Conservation (phyloP, 2,329 filamentous ascomycete genomes). For the Coniochaeta sp. region DNA sequence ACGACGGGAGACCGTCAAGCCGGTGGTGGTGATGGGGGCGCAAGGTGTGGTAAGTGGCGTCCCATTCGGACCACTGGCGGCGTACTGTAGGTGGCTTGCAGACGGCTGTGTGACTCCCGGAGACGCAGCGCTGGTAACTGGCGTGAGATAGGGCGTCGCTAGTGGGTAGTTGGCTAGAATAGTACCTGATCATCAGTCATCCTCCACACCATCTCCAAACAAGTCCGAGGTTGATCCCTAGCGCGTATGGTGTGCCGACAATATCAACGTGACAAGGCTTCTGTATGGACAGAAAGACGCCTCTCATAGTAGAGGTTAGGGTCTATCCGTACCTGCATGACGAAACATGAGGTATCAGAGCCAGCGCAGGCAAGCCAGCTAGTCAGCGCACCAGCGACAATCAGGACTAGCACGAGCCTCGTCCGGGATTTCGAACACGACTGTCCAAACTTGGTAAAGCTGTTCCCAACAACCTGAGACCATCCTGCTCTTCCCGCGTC, state of each 20-base stretch:
- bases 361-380: neutral
- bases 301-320: neutral
- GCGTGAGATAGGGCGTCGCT: no score
- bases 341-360: neutral
- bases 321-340: slow-evolving; percentile 1
- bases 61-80: no score
- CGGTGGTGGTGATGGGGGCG: no score
- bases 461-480: neutral
- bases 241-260: neutral
- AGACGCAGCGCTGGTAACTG: no score
- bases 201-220: neutral
- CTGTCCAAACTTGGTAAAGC: neutral
- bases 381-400: no score
- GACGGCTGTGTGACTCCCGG: neutral
- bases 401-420: neutral
- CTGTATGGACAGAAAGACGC: neutral
- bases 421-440: neutral
- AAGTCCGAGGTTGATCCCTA: neutral
- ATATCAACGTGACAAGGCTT: neutral
- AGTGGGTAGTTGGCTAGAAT: no score
- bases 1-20: no score
- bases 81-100: neutral
- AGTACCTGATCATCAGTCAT: neutral
- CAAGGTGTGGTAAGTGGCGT: no score
- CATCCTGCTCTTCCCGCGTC: neutral